phyloP scores from a whole-genome alignment of 1,139 yeast species.

The Suhomyces atakaporum region DNA sequence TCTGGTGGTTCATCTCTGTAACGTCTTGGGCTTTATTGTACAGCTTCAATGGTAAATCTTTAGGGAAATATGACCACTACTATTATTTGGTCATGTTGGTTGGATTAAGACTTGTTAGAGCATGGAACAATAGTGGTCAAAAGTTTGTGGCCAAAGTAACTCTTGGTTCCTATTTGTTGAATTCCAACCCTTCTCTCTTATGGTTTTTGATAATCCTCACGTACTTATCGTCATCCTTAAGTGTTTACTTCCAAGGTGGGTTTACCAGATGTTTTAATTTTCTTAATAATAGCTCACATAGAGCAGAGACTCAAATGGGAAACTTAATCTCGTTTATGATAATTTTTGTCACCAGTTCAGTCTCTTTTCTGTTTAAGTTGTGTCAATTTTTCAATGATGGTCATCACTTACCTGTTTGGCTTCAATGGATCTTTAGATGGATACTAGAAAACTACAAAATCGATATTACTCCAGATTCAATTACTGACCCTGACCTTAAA shows the following conservation, averaged over 20 bases:
- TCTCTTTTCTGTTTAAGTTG: conserved; percentile 58
- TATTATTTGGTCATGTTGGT: conserved; percentile 30
- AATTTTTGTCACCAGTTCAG: conserved; percentile 40
- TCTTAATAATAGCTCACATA: conserved; percentile 6
- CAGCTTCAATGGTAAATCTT: conserved; percentile 11
- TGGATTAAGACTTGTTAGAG: conserved; percentile 63
- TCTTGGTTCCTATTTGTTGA: conserved; percentile 48
- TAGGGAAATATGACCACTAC: conserved; percentile 3
- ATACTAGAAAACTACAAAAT: conserved; percentile 29
- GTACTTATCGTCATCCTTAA: conserved; percentile 27
- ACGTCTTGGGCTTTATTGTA: conserved; percentile 21
- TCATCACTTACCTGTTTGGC: conserved; percentile 44
- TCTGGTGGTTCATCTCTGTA: conserved; percentile 85
- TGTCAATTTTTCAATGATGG: conserved; percentile 59
- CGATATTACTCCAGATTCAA: conserved; percentile 6
- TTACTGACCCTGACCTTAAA: conserved; percentile 21
- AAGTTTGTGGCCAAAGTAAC: conserved; percentile 55
- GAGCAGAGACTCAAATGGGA: conserved; percentile 24
- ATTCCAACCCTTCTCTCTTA: conserved; percentile 30
- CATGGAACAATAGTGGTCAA: conserved; percentile 93
- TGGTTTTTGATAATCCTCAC: conserved; percentile 55
- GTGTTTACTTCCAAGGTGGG: conserved; percentile 34
- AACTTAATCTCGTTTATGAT: conserved; percentile 37
- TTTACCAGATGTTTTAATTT: conserved; percentile 17
- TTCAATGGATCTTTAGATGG: conserved; percentile 34